Percentiles rank a stretch among this genome's conserved stretches.
Evolutionary conservation across 148 eudicot species (phyloP).

Genomic region (Vaccinium vitisidaea): DNA sequence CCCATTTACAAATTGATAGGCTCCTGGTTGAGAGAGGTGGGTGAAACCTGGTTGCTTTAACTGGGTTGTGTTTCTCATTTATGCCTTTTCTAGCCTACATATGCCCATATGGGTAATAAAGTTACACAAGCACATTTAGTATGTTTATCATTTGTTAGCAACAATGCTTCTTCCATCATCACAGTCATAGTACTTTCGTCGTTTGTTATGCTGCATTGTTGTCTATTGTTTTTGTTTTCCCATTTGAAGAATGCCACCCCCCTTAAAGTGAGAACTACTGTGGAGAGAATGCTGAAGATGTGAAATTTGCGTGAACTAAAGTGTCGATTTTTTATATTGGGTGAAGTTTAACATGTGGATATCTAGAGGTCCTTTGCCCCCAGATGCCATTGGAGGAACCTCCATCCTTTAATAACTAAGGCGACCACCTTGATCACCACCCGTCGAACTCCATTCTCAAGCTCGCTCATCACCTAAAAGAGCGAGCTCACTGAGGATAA

Average conservation of each 20-base stretch:
- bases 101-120: neutral
- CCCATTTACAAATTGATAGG: constrained; percentile 84
- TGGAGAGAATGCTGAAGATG: neutral
- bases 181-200: too few species aligned
- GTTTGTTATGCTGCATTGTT: neutral
- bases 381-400: too few species aligned
- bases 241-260: neutral
- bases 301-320: neutral
- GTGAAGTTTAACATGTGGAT: neutral
- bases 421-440: too few species aligned
- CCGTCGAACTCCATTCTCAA: too few species aligned
- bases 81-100: neutral
- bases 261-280: neutral
- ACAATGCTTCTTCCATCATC: neutral
- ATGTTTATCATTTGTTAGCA: neutral
- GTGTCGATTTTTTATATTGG: neutral
- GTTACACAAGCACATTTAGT: neutral
- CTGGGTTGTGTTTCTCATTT: neutral
- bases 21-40: constrained; percentile 79
- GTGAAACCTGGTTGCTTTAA: constrained; percentile 1
- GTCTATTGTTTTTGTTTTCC: neutral
- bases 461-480: too few species aligned
- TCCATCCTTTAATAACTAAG: too few species aligned
- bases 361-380: too few species aligned
- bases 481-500: too few species aligned